Percentiles rank a stretch among this genome's conserved stretches.
Conservation (phyloP, 208 protist genomes). For the Zelonia costaricensis region DNA sequence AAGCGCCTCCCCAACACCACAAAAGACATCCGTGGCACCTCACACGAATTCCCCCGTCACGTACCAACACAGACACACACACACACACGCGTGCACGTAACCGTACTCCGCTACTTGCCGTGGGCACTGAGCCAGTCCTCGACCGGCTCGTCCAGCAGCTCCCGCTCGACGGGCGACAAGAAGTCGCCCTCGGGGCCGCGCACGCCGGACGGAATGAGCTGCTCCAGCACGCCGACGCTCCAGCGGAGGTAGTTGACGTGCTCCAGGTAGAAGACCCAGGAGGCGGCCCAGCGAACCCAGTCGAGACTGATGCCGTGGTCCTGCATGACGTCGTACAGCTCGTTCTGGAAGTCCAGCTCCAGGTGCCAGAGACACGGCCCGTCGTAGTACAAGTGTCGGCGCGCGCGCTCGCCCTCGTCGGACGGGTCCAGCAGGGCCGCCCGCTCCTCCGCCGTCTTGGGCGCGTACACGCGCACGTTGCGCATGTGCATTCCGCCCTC, state of each 20-base stretch:
- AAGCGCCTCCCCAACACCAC: no score
- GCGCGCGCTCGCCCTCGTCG: slow-evolving; percentile 52
- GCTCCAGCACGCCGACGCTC: slow-evolving; percentile 58
- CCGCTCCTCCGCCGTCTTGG: slow-evolving; percentile 13
- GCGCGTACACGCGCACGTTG: slow-evolving; percentile 81
- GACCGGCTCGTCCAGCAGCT: slow-evolving; percentile 44
- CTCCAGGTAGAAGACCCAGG: slow-evolving; percentile 84
- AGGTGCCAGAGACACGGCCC: slow-evolving; percentile 85
- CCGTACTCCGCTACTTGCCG: slow-evolving; percentile 1
- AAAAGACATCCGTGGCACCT: no score
- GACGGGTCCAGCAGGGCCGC: slow-evolving; percentile 31
- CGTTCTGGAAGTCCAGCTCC: slow-evolving; percentile 79
- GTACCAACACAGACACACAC: not conserved
- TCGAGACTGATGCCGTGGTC: slow-evolving; percentile 78
- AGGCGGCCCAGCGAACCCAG: slow-evolving; percentile 70
- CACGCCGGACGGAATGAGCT: slow-evolving; percentile 54
- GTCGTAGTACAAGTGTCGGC: slow-evolving; percentile 78
- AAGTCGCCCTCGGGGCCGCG: slow-evolving; percentile 74
- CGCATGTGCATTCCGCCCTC: slow-evolving; percentile 88
- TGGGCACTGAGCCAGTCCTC: slow-evolving; percentile 57
- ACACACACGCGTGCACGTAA: slow-evolving; percentile 6
- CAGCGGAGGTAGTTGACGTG: slow-evolving; percentile 68
- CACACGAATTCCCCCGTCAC: no score
- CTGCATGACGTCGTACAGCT: slow-evolving; percentile 88
- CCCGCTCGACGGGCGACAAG: slow-evolving; percentile 48